Base-by-base conservation (phyloP, 1,139 yeast species). In the Blastobotrys ciferrii region DNA sequence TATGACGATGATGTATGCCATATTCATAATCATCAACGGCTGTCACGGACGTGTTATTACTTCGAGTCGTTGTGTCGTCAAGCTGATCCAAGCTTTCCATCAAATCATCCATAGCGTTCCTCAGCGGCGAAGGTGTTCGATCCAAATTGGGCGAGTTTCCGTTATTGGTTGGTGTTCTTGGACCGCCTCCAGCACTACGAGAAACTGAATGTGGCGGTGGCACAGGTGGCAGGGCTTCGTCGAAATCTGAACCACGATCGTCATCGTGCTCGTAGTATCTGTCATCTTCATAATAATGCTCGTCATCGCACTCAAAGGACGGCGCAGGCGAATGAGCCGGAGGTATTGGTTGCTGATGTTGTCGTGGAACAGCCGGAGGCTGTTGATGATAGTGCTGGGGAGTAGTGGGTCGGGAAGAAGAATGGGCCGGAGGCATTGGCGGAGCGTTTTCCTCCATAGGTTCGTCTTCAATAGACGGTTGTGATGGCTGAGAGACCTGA, bases 71-170 rank as follows among this genome's bases (percentile, higher is more conserved):
- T 39, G 40, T 32, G 44, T 50, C 58, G 28, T 53, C 53, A 59
- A 65, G 49, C 36, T 56, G 59, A 37, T 66, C 68, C 20, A 67
- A 53, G 19, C 67, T 61, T 25, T 55, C 60, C 46, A 66, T 49
- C 12, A 67, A 69, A 45, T 65, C 68, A 42, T 65, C 67, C 65
- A 67, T 63, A 4, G 70, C 71, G 32, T 57, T 57, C 37, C 67
- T 44, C 32, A 67, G 76, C 2, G 81, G 81, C 1, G 80, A 80
- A 0, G 83, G 83, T 1, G 83, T 81, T 6, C 81, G 75, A 44
- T 59, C 57, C 5, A 58, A 39, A 25, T 50, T 50, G 5, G 39
- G 46, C 28, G 40, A 37, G 23, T 35, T 3, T 20, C 42, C 19
- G 18, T 30, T 7, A 23, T n/a, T 17, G 30, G 15, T 13, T 25